Evolutionary conservation across 2,329 filamentous ascomycete species (phyloP), one percentile per base, ranked within the genome.

Genomic region (Endothia cerciana): DNA sequence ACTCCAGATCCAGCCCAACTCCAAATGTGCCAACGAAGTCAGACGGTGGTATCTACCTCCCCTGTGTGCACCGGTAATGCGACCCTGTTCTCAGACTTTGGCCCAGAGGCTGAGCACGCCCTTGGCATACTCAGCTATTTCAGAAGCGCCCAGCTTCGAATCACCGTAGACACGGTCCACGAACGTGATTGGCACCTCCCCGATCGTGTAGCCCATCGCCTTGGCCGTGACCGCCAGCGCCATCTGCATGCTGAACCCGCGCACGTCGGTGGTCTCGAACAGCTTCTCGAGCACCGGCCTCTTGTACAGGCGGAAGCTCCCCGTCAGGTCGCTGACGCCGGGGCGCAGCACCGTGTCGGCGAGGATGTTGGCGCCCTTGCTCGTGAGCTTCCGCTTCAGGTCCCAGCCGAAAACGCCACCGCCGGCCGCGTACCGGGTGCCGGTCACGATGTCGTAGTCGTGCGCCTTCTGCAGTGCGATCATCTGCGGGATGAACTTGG

Each of bases 201-300:
- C 92, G 40, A 99, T 94, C 45, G 89, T 91, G 82, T 88, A 97
- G 0, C 95, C 94, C 92, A 97, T 94, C 19, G 91, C 92, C 87
- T 97, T 97, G 41, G 95, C 95, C 69, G 94, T 86, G 10, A 98
- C 94, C 90, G 97, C 98, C 89, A 99, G 91, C 85, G 97, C 94
- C 95, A 99, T 99, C 87, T 99, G 95, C 85, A 99, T 99, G 49
- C 91, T 94, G 78, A 98, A 99, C 2, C 95, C 95, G 82, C 98
- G 97, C 77, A 92, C 95, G 84, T 97, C 91, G 10, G 93, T 97
- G 79, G 87, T 92, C 74, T 85, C 83, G 73, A 99, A 97, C 66
- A 97, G 93, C 83, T 92, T 94, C 78, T 97, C 87, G 74, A 99
- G 80, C 69, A 97, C 92, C 67, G 84, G 82, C 81, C 91, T 93